Evolutionary conservation across 192 early-diverging fungal genomes (phyloP), one percentile per base, ranked within the genome.

Genomic region (Diversispora epigaea): DNA sequence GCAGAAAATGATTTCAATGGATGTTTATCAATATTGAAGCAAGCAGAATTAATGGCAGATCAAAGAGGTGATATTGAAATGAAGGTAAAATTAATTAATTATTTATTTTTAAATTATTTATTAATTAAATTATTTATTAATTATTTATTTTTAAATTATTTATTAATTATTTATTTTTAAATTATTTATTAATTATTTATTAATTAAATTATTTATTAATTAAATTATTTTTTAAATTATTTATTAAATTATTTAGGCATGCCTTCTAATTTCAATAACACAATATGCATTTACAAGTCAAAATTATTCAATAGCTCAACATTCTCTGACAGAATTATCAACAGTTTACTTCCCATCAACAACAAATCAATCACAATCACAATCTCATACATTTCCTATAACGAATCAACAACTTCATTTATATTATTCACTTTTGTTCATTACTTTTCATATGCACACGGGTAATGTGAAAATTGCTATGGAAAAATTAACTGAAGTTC

Each of bases 281-380:
- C 76, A 77, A 72, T 77, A 77, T 44, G 63, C 76, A 19, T 64
- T 77, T 17, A 25, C 76, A 43, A 71, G 40, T 25, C 76, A 61
- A 32, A 65, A 77, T 17, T 72, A 71, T 55, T 7, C 49, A 41
- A 56, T 62, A 32, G 55, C 70, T 19, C 68, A 72, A n/a, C 56
- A 71, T 22, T 21, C 52, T 40, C 52, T 77, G 12, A 41, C 76
- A 39, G 56, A 71, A 15, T 70, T 77, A 8, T 71, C 76, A n/a
- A 57, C 67, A 7, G 41, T 63, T 19, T 77, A 72, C 63, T 77
- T 77, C 40, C 76, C 76, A 46, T 60, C 69, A 22, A 8, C 76
- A 15, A 50, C 67, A 50, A 61, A 4, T 63, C 57, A n/a, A 11
- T 43, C 52, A 41, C 75, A 41, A 46, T 70, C 56, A 64, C 46